Percentiles rank a stretch among this genome's conserved stretches.
These are phyloP conservation scores for Saccharomycopsis fodiens DNA, from an alignment of 805 yeast genomes.

Conservation along the genomic window DNA sequence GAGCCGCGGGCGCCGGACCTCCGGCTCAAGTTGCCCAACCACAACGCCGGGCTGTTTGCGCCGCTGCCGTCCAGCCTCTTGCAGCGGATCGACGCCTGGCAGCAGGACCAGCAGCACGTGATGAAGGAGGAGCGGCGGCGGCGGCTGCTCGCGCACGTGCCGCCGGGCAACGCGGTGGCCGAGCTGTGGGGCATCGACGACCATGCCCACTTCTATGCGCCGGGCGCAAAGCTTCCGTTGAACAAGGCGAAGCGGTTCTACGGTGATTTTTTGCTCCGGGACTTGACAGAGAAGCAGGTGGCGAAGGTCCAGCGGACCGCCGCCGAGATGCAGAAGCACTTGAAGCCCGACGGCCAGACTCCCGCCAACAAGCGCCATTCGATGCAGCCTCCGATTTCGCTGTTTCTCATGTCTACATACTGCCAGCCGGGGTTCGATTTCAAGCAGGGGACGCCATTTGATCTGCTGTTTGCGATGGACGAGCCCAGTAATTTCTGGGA, in stretches of 20 bases:
- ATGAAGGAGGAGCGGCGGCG: slow-evolving; percentile 3
- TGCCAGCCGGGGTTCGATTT: background rate
- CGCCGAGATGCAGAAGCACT: slow-evolving; percentile 4
- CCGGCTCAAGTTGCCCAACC: slow-evolving; percentile 7
- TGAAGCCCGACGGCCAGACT: background rate
- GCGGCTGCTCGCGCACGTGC: background rate
- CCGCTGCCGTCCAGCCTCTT: slow-evolving; percentile 4
- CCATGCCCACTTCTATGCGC: slow-evolving; percentile 9
- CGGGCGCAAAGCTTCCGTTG: background rate
- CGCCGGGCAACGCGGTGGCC: slow-evolving; percentile 1
- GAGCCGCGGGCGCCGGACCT: background rate
- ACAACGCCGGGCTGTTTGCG: slow-evolving; percentile 8
- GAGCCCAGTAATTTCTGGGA: slow-evolving; percentile 9
- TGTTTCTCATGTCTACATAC: slow-evolving; percentile 7
- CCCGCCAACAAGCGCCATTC: background rate
- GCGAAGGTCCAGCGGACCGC: slow-evolving; percentile 10
- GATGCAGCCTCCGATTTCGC: slow-evolving; percentile 2
- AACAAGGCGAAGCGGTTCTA: slow-evolving; percentile 13
- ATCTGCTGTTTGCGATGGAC: background rate
- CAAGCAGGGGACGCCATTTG: background rate
- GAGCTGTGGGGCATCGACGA: slow-evolving; percentile 17
- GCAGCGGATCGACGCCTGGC: slow-evolving; percentile 18
- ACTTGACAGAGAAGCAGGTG: slow-evolving; percentile 7
- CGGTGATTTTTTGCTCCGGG: slow-evolving; percentile 16
- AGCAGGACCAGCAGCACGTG: slow-evolving; percentile 10